phyloP scores from a whole-genome alignment of 495 filamentous ascomycete species.

The Lepraria neglecta region DNA sequence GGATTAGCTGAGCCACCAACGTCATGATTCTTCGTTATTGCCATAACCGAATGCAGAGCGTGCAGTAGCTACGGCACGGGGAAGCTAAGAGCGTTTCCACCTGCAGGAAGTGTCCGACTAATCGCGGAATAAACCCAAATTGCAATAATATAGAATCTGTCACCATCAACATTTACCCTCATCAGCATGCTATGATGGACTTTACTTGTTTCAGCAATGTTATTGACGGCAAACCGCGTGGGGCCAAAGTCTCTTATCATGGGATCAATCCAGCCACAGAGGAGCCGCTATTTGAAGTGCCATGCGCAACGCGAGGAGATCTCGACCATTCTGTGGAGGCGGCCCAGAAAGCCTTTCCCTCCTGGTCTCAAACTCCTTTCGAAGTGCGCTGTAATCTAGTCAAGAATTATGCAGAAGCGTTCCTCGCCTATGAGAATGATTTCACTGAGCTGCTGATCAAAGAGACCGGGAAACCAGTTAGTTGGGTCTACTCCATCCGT shows the following conservation, averaged over 20 bases:
- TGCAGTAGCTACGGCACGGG: no score
- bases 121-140: neutral
- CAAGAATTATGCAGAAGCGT: slow-evolving; percentile 45
- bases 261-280: slow-evolving; percentile 48
- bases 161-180: neutral
- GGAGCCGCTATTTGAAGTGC: slow-evolving; percentile 48
- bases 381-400: slow-evolving; percentile 51
- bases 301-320: slow-evolving; percentile 46
- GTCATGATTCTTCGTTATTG: no score
- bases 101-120: neutral
- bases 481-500: slow-evolving; percentile 17
- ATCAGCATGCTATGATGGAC: neutral
- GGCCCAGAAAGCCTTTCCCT: slow-evolving; percentile 44
- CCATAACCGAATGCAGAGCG: no score
- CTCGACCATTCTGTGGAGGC: slow-evolving; percentile 47
- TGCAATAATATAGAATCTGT: neutral
- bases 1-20: no score
- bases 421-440: slow-evolving; percentile 39
- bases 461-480: slow-evolving; percentile 53
- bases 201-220: slow-evolving; percentile 32
- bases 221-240: slow-evolving; percentile 41
- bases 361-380: slow-evolving; percentile 46
- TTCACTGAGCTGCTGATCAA: slow-evolving; percentile 47
- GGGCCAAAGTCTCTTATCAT: slow-evolving; percentile 32
- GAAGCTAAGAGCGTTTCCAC: no score